A percentile compares a stretch with the other conserved stretches of the same genome.
These are phyloP conservation scores for Kwoniella newhampshirensis DNA, from an alignment of 768 basidiomycete species.

Conservation along the genomic window DNA sequence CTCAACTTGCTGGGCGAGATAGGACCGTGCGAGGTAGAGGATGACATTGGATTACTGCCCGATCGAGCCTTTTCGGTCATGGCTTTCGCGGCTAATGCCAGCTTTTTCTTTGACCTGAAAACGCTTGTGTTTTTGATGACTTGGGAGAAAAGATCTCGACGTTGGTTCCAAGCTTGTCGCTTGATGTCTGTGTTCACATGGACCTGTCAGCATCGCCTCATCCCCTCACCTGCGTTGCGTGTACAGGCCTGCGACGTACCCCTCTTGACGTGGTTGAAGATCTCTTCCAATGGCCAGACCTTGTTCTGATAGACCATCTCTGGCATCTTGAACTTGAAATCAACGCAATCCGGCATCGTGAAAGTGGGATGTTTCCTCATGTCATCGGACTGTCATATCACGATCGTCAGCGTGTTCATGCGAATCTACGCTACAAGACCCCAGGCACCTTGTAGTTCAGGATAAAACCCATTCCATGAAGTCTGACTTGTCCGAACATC, in stretches of 20 bases:
- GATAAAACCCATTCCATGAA: conserved; percentile 62
- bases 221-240: not conserved
- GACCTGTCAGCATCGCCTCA: not conserved
- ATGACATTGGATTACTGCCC: not conserved
- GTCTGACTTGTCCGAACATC: conserved; percentile 74
- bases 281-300: conserved; percentile 52
- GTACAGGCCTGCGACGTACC: conserved; percentile 31
- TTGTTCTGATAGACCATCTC: conserved; percentile 65
- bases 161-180: conserved; percentile 23
- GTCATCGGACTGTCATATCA: conserved; percentile 38
- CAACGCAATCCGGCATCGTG: conserved; percentile 59
- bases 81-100: conserved; percentile 7
- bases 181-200: conserved; percentile 3
- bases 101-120: conserved; percentile 31
- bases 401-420: too few relatives aligned
- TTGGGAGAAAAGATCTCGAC: conserved; percentile 29
- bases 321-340: conserved; percentile 80
- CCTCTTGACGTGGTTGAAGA: conserved; percentile 50
- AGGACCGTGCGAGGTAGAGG: too few relatives aligned
- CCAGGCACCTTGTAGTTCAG: conserved; percentile 64
- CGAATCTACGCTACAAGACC: not conserved
- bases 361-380: conserved; percentile 20
- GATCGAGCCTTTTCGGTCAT: not conserved
- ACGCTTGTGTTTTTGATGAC: conserved; percentile 30
- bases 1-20: too few relatives aligned